Base-by-base conservation (phyloP, 768 basidiomycete species). In the Gymnopilus junonius region DNA sequence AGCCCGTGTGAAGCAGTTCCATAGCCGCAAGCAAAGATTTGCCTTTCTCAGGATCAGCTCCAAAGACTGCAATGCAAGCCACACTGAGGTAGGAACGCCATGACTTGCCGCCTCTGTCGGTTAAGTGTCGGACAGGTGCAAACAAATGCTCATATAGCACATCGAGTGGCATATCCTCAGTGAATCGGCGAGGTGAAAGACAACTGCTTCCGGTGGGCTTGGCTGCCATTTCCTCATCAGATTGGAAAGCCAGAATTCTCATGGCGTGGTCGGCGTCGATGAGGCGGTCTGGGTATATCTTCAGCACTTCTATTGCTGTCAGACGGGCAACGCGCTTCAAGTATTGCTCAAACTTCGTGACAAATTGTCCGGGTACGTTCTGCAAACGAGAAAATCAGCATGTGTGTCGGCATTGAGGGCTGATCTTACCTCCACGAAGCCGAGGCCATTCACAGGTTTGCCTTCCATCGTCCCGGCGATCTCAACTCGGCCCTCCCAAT, bases 71-170 rank as follows among this genome's bases (percentile, higher is more conserved):
- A 15, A 55, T 37, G 23, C 54, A 55, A 4, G 54, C 54, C 1
- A 55, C 37, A 10, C 34, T 37, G 20, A 55, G 54, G 35, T 37
- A 55, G 23, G 54, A 55, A 8, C 48, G 48, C 48, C 48, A 51
- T 0, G 48, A 51, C 48, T 51, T 51, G 17, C 48, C 48, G 48
- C 48, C 48, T n/a, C 48, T 51, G 48, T 51, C 48, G n/a, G 48
- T 51, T 29, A 51, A 23, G 17, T 51, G 54, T 37, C 54, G 54
- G 35, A 55, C 54, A 17, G 54, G 54, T 25, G 54, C 54, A 39
- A 35, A 55, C 23, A 37, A 25, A 25, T 55, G 54, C 35, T 55
- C 37, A 12, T 55, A 55, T 7, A 55, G n/a, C 10, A 39, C 37
- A 5, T 55, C 54, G 10, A 55, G 32, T 20, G 34, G 37, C 54